Evolutionary conservation across 192 early-diverging fungal genomes (phyloP).

Genomic region (Rhizophagus sp.): DNA sequence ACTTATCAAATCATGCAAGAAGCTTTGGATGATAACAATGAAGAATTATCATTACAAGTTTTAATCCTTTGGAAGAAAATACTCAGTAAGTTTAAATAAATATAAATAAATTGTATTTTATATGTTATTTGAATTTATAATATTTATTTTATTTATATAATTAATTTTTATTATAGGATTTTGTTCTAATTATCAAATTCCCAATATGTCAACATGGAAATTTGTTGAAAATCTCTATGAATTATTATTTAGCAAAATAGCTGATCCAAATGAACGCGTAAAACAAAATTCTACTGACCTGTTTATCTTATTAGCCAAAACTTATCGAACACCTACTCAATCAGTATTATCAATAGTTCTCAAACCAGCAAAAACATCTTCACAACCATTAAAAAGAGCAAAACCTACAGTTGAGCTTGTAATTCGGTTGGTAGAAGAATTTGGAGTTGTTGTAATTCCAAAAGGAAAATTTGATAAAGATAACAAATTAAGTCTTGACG

Average conservation of each 20-base stretch:
- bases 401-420: conserved; percentile 58
- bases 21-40: conserved; percentile 54
- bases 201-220: conserved; percentile 42
- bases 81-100: conserved; percentile 31
- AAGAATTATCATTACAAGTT: conserved; percentile 49
- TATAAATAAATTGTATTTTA: not conserved
- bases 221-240: conserved; percentile 52
- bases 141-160: too few relatives aligned
- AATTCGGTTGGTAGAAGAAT: conserved; percentile 45
- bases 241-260: conserved; percentile 50
- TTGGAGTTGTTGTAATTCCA: conserved; percentile 44
- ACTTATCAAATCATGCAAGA: conserved; percentile 49
- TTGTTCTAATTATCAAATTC: conserved; percentile 49
- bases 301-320: conserved; percentile 51
- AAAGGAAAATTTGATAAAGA: conserved; percentile 37
- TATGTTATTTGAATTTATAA: not conserved
- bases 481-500: conserved; percentile 50
- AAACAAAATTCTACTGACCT: conserved; percentile 48
- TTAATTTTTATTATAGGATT: conserved; percentile 43
- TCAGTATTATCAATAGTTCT: conserved; percentile 56
- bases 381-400: conserved; percentile 49
- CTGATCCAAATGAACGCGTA: conserved; percentile 60
- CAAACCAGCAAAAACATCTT: conserved; percentile 42
- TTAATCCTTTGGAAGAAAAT: conserved; percentile 54
- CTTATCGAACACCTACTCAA: conserved; percentile 48